A percentile compares a stretch with the other conserved stretches of the same genome.
phyloP scores from a whole-genome alignment of 2,329 filamentous ascomycete species.

The Lecanicillium sp. region DNA sequence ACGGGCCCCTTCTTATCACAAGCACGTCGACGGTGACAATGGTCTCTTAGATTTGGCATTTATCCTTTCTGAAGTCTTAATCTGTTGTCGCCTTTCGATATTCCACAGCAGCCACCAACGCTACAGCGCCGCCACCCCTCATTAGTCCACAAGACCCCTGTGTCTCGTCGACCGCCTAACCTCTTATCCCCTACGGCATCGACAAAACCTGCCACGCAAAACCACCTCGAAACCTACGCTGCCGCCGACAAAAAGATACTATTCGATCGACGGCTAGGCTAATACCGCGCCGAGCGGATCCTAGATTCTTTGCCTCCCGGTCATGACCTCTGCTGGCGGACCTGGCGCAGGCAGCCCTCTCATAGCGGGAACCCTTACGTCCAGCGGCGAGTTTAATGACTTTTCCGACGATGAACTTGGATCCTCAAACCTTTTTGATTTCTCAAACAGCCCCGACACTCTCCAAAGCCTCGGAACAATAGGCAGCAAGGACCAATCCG shows the following conservation, averaged over 20 bases:
- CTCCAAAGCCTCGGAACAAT: slow-evolving; percentile 25
- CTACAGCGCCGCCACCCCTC: too few species aligned
- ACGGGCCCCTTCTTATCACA: too few species aligned
- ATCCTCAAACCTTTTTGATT: slow-evolving; percentile 24
- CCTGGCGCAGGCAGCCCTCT: slow-evolving; percentile 28
- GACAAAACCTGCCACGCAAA: neutral
- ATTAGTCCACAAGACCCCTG: too few species aligned
- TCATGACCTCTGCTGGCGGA: slow-evolving; percentile 26
- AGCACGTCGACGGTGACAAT: too few species aligned
- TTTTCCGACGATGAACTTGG: slow-evolving; percentile 28
- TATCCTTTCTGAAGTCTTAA: too few species aligned
- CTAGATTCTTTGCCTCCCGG: slow-evolving; percentile 13
- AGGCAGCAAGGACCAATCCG: slow-evolving; percentile 19
- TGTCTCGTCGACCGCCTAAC: neutral
- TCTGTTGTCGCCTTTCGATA: too few species aligned
- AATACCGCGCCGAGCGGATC: slow-evolving; percentile 11
- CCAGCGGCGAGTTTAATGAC: slow-evolving; percentile 28
- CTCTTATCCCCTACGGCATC: neutral
- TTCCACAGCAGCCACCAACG: too few species aligned
- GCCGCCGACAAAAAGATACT: neutral
- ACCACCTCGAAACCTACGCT: neutral
- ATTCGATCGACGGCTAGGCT: neutral
- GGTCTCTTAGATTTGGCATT: too few species aligned
- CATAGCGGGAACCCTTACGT: slow-evolving; percentile 28
- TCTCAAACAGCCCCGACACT: slow-evolving; percentile 28